phyloP scores from a whole-genome alignment of 1,139 yeast species.

The Kodamaea fungicola region DNA sequence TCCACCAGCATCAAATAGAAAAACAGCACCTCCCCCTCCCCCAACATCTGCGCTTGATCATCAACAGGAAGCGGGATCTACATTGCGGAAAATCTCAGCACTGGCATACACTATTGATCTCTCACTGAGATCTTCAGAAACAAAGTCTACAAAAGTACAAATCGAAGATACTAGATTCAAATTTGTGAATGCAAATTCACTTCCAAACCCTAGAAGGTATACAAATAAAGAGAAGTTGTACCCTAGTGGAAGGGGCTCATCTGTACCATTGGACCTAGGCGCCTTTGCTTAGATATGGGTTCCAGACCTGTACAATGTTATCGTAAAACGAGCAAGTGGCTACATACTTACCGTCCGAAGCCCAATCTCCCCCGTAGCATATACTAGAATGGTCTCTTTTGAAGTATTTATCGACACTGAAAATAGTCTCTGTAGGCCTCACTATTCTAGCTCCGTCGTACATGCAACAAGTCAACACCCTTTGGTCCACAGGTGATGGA shows the following conservation, averaged over 20 bases:
- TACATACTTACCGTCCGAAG: slow-evolving; percentile 40
- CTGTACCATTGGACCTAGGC: slow-evolving; percentile 78
- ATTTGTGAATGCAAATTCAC: slow-evolving; percentile 62
- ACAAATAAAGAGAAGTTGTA: slow-evolving; percentile 65
- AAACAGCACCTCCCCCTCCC: slow-evolving; percentile 34
- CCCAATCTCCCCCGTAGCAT: slow-evolving; percentile 96
- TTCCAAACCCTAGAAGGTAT: slow-evolving; percentile 83
- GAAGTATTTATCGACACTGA: slow-evolving; percentile 47
- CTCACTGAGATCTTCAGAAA: slow-evolving; percentile 14
- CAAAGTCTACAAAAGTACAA: slow-evolving; percentile 24
- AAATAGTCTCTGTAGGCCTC: slow-evolving; percentile 24
- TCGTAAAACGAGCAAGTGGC: slow-evolving; percentile 93
- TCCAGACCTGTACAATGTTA: slow-evolving; percentile 74
- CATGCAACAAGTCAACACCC: slow-evolving; percentile 84
- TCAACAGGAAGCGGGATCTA: slow-evolving; percentile 48
- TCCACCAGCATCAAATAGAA: slow-evolving; percentile 12
- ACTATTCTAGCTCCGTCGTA: slow-evolving; percentile 86
- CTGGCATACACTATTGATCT: slow-evolving; percentile 54
- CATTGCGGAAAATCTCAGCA: slow-evolving; percentile 52
- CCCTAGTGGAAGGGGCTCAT: slow-evolving; percentile 94
- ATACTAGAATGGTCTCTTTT: slow-evolving; percentile 81
- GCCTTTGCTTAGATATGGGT: slow-evolving; percentile 15
- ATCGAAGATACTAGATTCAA: slow-evolving; percentile 75
- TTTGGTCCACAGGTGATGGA: slow-evolving; percentile 53
- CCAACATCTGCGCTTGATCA: slow-evolving; percentile 32